Evolutionary conservation across 192 early-diverging fungal species (phyloP).

Genomic region (Entomortierella parvispora): DNA sequence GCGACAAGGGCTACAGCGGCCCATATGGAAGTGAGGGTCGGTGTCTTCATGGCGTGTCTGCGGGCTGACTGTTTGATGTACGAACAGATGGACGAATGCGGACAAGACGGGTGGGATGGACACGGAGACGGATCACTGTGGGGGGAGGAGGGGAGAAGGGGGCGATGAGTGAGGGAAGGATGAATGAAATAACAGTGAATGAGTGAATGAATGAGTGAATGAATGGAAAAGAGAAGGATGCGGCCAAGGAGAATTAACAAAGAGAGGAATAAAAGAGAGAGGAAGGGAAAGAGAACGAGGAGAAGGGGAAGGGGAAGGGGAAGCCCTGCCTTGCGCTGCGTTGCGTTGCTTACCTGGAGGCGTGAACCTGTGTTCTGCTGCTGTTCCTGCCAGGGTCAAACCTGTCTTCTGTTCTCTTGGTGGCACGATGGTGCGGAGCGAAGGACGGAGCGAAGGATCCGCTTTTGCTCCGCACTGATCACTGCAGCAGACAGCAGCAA

Average conservation of each 20-base stretch:
- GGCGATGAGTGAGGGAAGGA: neutral
- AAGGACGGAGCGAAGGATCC: conserved; percentile 17
- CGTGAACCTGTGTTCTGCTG: too few species aligned
- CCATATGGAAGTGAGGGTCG: neutral
- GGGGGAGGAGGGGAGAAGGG: neutral
- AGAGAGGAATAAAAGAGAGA: neutral
- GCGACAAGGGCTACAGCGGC: neutral
- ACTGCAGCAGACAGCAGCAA: too few species aligned
- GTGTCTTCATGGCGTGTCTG: neutral
- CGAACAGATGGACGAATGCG: neutral
- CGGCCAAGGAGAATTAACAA: neutral
- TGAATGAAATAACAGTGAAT: neutral
- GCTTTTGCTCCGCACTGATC: neutral
- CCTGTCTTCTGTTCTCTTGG: too few species aligned
- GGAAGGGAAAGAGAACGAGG: neutral
- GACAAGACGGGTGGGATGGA: too few species aligned
- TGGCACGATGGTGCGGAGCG: conserved; percentile 14
- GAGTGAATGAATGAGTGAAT: neutral
- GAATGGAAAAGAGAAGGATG: neutral
- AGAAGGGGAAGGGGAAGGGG: too few species aligned
- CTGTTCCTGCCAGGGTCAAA: too few species aligned
- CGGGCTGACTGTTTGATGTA: neutral
- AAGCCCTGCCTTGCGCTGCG: too few species aligned
- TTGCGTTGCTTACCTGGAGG: too few species aligned
- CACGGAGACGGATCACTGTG: neutral